Conservation (phyloP, 129 eudicot species). For the Helichrysum umbraculigerum region DNA sequence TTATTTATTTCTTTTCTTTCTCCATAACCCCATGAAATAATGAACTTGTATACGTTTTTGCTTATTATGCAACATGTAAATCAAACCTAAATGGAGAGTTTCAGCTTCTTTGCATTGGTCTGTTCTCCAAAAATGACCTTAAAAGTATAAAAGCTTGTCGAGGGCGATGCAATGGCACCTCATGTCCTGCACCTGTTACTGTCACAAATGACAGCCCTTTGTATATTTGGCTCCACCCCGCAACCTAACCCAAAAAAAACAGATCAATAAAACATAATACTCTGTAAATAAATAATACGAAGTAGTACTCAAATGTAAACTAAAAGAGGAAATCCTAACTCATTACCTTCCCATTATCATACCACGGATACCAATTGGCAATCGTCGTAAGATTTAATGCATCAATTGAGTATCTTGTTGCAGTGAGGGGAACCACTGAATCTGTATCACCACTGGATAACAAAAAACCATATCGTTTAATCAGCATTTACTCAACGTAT, state of each 20-base stretch:
- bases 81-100: constrained; percentile 20
- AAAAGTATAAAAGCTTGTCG: constrained; percentile 80
- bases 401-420: constrained; percentile 79
- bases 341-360: constrained; percentile 67
- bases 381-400: constrained; percentile 78
- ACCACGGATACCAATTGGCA: constrained; percentile 81
- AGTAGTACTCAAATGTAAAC: neutral
- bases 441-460: constrained; percentile 78
- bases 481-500: neutral
- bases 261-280: too few species aligned
- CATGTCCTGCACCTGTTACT: constrained; percentile 89
- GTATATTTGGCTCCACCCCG: constrained; percentile 90
- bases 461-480: neutral
- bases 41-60: constrained; percentile 7
- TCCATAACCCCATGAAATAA: constrained; percentile 32
- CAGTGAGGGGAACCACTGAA: constrained; percentile 84
- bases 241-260: constrained; percentile 52
- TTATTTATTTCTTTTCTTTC: constrained; percentile 35
- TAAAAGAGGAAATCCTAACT: neutral
- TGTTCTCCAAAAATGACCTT: constrained; percentile 73
- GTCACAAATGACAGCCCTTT: constrained; percentile 78
- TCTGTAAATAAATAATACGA: too few species aligned
- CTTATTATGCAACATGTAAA: constrained; percentile 19
- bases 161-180: constrained; percentile 88
- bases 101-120: constrained; percentile 53